Evolutionary conservation across 208 protist genomes (phyloP).

Genomic region (Polymyxa betae): DNA sequence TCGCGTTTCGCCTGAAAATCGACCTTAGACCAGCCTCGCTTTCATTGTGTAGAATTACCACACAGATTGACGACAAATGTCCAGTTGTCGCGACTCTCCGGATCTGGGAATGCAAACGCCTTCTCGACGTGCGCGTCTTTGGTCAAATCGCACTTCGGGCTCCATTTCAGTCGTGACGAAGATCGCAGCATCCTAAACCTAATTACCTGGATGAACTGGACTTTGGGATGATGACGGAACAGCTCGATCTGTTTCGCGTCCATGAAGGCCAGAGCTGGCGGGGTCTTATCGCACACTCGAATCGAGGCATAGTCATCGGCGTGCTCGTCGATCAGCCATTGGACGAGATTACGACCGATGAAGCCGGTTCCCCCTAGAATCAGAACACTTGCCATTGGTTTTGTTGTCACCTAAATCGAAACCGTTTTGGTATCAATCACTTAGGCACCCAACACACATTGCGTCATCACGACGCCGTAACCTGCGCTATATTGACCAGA

Average conservation of each 20-base stretch:
- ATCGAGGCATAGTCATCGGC: conserved; percentile 31
- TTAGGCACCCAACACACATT: no score
- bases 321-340: conserved; percentile 50
- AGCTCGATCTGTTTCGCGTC: background rate
- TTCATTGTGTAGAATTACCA: no score
- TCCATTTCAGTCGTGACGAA: background rate
- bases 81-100: background rate
- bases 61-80: background rate
- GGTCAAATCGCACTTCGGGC: background rate
- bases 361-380: conserved; percentile 58
- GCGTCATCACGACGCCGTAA: no score
- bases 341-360: conserved; percentile 59
- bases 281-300: background rate
- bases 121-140: background rate
- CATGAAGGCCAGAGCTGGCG: background rate
- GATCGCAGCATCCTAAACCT: background rate
- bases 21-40: no score
- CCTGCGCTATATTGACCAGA: no score
- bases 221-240: background rate
- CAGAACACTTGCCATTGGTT: conserved; percentile 16
- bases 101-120: background rate
- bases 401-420: no score
- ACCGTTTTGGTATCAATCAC: no score
- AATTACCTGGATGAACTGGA: background rate
- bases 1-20: background rate